Evolutionary conservation across 305 asterid species (phyloP).

Genomic region (Striga hermonthica): DNA sequence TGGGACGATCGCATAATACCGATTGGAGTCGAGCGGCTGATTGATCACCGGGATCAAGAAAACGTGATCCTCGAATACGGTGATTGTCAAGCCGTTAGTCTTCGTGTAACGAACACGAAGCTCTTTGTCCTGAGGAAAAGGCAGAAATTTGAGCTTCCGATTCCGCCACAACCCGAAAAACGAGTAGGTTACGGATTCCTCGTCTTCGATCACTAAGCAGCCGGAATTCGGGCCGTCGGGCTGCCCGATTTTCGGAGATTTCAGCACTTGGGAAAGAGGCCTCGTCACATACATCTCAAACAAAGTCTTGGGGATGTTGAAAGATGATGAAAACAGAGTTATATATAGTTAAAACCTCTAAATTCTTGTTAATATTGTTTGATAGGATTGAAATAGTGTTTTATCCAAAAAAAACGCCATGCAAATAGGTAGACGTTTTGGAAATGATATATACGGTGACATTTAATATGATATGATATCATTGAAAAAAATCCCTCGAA

Average conservation of each 20-base stretch:
- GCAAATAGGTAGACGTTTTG: too few species aligned
- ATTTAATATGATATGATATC: too few species aligned
- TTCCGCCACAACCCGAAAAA: conserved; percentile 56
- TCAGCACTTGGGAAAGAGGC: conserved; percentile 48
- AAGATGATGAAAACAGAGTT: neutral
- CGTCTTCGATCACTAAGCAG: conserved; percentile 59
- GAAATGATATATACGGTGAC: too few species aligned
- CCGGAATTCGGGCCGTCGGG: conserved; percentile 67
- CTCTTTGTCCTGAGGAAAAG: conserved; percentile 70
- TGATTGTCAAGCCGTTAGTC: neutral
- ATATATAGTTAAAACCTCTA: too few species aligned
- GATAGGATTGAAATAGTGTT: too few species aligned
- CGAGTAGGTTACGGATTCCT: conserved; percentile 47
- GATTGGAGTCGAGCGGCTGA: conserved; percentile 56
- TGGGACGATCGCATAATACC: conserved; percentile 50
- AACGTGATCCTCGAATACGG: conserved; percentile 24
- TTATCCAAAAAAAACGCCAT: too few species aligned
- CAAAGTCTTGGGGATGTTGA: neutral
- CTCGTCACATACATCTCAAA: conserved; percentile 47
- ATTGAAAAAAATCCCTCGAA: too few species aligned
- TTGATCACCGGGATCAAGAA: conserved; percentile 53
- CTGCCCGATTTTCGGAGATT: conserved; percentile 34
- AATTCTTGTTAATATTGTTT: too few species aligned
- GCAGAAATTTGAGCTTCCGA: conserved; percentile 33
- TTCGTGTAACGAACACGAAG: conserved; percentile 30